Evolutionary conservation across 805 yeast genomes (phyloP).

Genomic region (Jamesozyma gamospora): DNA sequence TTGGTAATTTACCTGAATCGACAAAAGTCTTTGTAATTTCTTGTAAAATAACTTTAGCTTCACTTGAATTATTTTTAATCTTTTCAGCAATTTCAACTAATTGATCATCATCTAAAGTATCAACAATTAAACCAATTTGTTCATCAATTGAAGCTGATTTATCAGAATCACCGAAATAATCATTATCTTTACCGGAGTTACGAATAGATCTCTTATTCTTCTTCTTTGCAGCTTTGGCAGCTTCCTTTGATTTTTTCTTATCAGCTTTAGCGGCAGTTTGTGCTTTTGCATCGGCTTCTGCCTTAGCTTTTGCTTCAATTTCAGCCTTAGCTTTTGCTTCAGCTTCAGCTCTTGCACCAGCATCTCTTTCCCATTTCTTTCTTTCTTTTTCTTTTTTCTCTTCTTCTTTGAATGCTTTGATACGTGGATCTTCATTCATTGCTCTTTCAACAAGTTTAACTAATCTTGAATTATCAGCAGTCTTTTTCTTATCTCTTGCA

Average conservation of each 20-base stretch:
- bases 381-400: constrained; percentile 92
- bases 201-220: constrained; percentile 89
- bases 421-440: constrained; percentile 85
- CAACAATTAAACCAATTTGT: constrained; percentile 73
- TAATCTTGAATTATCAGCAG: constrained; percentile 88
- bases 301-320: constrained; percentile 74
- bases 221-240: constrained; percentile 83
- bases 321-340: constrained; percentile 83
- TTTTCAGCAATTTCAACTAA: constrained; percentile 66
- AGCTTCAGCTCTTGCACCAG: constrained; percentile 94
- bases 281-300: constrained; percentile 64
- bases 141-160: constrained; percentile 60
- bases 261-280: constrained; percentile 54
- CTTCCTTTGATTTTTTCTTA: constrained; percentile 92
- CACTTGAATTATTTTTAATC: constrained; percentile 44
- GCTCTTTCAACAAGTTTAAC: constrained; percentile 84
- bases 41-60: constrained; percentile 49
- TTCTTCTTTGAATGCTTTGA: constrained; percentile 82
- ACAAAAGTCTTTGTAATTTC: constrained; percentile 46
- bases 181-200: constrained; percentile 69
- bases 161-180: constrained; percentile 72
- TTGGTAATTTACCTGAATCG: constrained; percentile 46
- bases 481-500: constrained; percentile 93
- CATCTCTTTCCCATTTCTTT: constrained; percentile 96
- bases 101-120: constrained; percentile 67